Percentiles rank a stretch among this genome's conserved stretches.
These are phyloP conservation scores for Cylindrotheca closterium DNA, from an alignment of 108 stramenopile genomes.

Conservation along the genomic window DNA sequence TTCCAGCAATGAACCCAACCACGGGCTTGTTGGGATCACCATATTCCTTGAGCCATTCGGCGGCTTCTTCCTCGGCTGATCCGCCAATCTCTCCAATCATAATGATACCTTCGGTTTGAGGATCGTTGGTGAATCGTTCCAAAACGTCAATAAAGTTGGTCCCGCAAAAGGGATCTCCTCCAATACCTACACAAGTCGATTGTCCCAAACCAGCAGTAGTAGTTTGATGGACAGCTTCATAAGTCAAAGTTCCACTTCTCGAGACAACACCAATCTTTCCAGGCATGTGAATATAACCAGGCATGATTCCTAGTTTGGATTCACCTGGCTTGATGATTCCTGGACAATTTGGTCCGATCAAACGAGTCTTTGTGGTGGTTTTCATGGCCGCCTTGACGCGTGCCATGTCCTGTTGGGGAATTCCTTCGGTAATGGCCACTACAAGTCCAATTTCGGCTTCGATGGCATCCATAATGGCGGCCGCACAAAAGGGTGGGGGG, in stretches of 20 bases:
- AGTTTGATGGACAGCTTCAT: slow-evolving; percentile 98
- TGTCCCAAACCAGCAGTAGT: slow-evolving; percentile 95
- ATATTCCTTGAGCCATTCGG: slow-evolving; percentile 94
- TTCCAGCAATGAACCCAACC: slow-evolving; percentile 99
- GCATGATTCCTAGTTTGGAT: slow-evolving; percentile 99
- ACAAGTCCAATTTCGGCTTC: slow-evolving; percentile 95
- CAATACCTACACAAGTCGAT: slow-evolving; percentile 97
- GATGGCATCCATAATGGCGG: slow-evolving; percentile 94
- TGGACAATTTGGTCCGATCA: slow-evolving; percentile 99
- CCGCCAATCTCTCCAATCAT: slow-evolving; percentile 99
- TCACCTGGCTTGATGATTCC: slow-evolving; percentile 99
- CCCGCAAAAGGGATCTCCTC: slow-evolving; percentile 99
- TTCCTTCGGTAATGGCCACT: slow-evolving; percentile 99
- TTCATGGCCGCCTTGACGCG: slow-evolving; percentile 89
- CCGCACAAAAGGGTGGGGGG: slow-evolving; percentile 95
- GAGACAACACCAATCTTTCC: slow-evolving; percentile 98
- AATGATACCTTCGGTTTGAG: slow-evolving; percentile 97
- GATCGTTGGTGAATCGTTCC: slow-evolving; percentile 96
- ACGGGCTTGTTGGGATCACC: slow-evolving; percentile 98
- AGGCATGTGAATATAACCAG: slow-evolving; percentile 95
- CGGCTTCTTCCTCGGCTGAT: slow-evolving; percentile 96
- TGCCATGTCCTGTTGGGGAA: slow-evolving; percentile 99
- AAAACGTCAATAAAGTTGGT: slow-evolving; percentile 99
- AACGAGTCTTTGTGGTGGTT: slow-evolving; percentile 78
- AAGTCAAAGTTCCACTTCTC: slow-evolving; percentile 95